phyloP scores from a whole-genome alignment of 2,329 filamentous ascomycete species.

The Verticillium nonalfalfae region DNA sequence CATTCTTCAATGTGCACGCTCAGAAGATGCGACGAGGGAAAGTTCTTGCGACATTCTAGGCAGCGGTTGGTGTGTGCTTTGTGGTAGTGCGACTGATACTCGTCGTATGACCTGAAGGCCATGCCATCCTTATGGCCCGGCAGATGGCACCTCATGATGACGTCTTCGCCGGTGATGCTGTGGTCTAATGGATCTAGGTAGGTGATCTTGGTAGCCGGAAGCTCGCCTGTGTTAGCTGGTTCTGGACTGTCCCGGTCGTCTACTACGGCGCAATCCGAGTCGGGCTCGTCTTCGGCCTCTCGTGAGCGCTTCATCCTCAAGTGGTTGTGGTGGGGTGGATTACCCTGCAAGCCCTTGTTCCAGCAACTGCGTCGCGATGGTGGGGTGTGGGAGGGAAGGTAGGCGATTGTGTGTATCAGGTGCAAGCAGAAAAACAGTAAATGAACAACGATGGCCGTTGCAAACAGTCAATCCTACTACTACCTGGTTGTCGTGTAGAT shows the following conservation, averaged over 20 bases:
- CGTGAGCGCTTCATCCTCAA: slow-evolving; percentile 56
- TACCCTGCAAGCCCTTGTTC: slow-evolving; percentile 1
- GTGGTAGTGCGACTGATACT: slow-evolving; percentile 83
- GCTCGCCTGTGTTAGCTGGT: slow-evolving; percentile 11
- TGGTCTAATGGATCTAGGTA: slow-evolving; percentile 46
- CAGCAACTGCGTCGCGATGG: neutral
- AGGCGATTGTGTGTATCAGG: neutral
- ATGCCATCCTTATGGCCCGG: slow-evolving; percentile 70
- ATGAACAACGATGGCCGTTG: neutral
- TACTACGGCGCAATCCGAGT: slow-evolving; percentile 18
- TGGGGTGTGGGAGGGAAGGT: neutral
- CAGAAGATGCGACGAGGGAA: slow-evolving; percentile 77
- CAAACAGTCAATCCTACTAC: neutral
- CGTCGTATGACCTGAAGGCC: slow-evolving; percentile 66
- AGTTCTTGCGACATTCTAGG: slow-evolving; percentile 76
- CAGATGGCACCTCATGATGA: slow-evolving; percentile 70
- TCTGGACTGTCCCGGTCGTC: slow-evolving; percentile 3
- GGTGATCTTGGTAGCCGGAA: slow-evolving; percentile 45
- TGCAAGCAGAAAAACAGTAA: neutral
- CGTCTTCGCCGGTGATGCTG: slow-evolving; percentile 21
- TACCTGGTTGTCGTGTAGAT: neutral
- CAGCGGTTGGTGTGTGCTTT: slow-evolving; percentile 81
- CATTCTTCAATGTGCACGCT: slow-evolving; percentile 83
- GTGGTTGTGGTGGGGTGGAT: slow-evolving; percentile 6
- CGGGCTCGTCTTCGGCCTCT: slow-evolving; percentile 44